A percentile compares a stretch with the other conserved stretches of the same genome.
These are phyloP conservation scores for Sporothrix sp. DNA, from an alignment of 2,329 filamentous ascomycete species.

Conservation along the genomic window DNA sequence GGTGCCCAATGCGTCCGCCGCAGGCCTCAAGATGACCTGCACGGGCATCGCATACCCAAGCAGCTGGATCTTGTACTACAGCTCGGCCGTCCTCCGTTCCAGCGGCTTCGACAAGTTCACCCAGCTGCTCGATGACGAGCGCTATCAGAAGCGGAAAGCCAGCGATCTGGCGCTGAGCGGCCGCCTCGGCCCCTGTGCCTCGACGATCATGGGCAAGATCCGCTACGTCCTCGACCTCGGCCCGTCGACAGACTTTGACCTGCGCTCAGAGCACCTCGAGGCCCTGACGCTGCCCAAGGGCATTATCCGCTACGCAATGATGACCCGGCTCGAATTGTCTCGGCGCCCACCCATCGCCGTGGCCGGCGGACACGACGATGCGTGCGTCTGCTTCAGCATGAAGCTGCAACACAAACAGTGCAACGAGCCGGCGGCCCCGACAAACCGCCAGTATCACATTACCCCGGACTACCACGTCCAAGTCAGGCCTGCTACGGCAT, in stretches of 20 bases:
- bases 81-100: slow-evolving; percentile 11
- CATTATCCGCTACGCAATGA: slow-evolving; percentile 16
- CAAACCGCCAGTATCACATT: background rate
- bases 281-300: slow-evolving; percentile 17
- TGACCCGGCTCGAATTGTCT: background rate
- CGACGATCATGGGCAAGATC: slow-evolving; percentile 15
- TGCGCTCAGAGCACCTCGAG: slow-evolving; percentile 16
- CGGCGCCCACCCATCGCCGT: slow-evolving; percentile 14
- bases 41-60: slow-evolving; percentile 9
- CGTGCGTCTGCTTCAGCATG: slow-evolving; percentile 26
- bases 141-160: slow-evolving; percentile 9
- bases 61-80: slow-evolving; percentile 14
- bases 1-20: background rate
- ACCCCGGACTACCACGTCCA: no score
- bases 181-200: background rate
- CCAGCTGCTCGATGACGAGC: slow-evolving; percentile 13
- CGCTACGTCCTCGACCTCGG: slow-evolving; percentile 20
- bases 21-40: slow-evolving; percentile 13
- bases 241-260: slow-evolving; percentile 14
- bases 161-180: slow-evolving; percentile 2
- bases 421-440: background rate
- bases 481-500: no score
- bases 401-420: background rate
- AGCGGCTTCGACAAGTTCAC: slow-evolving; percentile 15
- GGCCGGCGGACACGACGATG: slow-evolving; percentile 34